Conservation (phyloP, 805 yeast genomes). For the Kluyveromyces dobzhanskii region DNA sequence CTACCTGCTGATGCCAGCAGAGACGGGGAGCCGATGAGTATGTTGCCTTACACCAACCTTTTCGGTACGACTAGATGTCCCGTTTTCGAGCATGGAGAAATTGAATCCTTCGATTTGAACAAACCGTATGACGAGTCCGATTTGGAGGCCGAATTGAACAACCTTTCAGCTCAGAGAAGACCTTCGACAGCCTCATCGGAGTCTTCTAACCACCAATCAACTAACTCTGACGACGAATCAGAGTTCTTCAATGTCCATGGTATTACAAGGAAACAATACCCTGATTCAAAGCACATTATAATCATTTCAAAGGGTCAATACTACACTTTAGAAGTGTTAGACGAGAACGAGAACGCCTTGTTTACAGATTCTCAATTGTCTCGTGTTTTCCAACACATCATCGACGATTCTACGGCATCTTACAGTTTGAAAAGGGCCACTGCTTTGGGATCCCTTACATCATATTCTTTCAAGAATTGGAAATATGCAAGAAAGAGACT, state of each 20-base stretch:
- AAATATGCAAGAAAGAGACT: constrained; percentile 55
- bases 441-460: constrained; percentile 80
- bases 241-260: constrained; percentile 35
- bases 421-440: constrained; percentile 52
- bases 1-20: constrained; percentile 54
- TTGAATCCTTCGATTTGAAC: constrained; percentile 31
- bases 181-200: constrained; percentile 8
- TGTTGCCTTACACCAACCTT: constrained; percentile 57
- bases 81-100: constrained; percentile 23
- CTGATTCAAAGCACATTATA: constrained; percentile 60
- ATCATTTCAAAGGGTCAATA: constrained; percentile 76
- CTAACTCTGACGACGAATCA: constrained; percentile 6
- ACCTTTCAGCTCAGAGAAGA: constrained; percentile 17
- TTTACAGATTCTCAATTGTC: constrained; percentile 60
- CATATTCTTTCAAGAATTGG: constrained; percentile 83
- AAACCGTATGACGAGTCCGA: constrained; percentile 38
- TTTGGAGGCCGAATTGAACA: constrained; percentile 20
- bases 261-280: constrained; percentile 64
- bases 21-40: constrained; percentile 45
- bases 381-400: constrained; percentile 54
- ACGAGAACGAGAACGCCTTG: constrained; percentile 53
- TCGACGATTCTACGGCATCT: constrained; percentile 54
- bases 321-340: constrained; percentile 80
- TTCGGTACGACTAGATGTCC: constrained; percentile 65
- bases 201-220: constrained; percentile 1